Percentiles rank a stretch among this genome's conserved stretches.
Conservation (phyloP, 2,329 filamentous ascomycete species). For the Drechmeria coniospora region DNA sequence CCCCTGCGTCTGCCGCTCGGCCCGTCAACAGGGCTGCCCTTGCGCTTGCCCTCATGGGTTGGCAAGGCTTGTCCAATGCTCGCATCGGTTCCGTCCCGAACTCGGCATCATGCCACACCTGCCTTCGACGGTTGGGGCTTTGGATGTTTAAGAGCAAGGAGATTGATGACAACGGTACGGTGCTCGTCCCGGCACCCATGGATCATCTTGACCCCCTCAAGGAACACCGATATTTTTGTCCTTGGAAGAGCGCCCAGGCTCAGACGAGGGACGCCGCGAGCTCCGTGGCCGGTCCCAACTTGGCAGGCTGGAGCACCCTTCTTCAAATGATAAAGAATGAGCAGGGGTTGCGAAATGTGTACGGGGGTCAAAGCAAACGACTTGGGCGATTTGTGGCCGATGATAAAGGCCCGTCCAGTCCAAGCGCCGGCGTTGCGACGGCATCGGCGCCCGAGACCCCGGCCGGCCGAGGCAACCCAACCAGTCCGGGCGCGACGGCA, state of each 20-base stretch:
- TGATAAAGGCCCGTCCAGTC: constrained; percentile 1
- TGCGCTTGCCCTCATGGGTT: constrained; percentile 56
- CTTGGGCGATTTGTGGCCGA: constrained; percentile 5
- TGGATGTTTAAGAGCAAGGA: constrained; percentile 84
- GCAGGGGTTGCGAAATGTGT: constrained; percentile 30
- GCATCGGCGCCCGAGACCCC: constrained; percentile 7
- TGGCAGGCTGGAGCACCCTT: constrained; percentile 40
- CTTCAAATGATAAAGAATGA: constrained; percentile 42
- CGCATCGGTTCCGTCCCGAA: constrained; percentile 48
- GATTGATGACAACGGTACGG: constrained; percentile 35
- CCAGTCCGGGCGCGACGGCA: constrained; percentile 1
- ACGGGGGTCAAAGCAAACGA: constrained; percentile 15
- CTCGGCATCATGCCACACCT: constrained; percentile 67
- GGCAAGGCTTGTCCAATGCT: constrained; percentile 48
- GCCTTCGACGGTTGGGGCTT: constrained; percentile 73
- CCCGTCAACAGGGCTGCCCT: constrained; percentile 46
- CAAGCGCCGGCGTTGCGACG: background rate
- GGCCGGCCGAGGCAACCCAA: constrained; percentile 2
- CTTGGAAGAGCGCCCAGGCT: constrained; percentile 52
- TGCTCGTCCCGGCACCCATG: constrained; percentile 46
- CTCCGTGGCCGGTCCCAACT: constrained; percentile 18
- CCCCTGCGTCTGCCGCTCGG: constrained; percentile 10
- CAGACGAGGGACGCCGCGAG: constrained; percentile 32
- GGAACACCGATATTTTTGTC: constrained; percentile 73
- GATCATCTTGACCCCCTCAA: constrained; percentile 50